Percentiles rank a stretch among this genome's conserved stretches.
These are phyloP conservation scores for Sporothrix brunneoviolacea DNA, from an alignment of 2,329 filamentous ascomycete genomes.

Conservation along the genomic window DNA sequence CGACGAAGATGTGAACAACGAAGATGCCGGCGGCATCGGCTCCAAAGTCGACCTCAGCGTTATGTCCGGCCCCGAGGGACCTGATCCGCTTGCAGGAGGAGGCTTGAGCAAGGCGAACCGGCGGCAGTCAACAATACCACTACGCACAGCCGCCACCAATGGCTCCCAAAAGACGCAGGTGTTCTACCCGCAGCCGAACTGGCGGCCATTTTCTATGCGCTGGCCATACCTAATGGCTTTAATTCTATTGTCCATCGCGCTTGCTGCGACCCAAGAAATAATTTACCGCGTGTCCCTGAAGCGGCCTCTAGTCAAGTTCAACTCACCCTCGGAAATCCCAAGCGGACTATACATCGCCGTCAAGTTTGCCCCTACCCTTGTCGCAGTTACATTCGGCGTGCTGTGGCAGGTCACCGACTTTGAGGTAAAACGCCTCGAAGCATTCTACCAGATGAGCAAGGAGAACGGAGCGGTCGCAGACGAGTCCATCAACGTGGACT, in stretches of 20 bases:
- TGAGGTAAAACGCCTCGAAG: slow-evolving; percentile 59
- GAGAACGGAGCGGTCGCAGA: slow-evolving; percentile 53
- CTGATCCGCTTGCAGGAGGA: slow-evolving; percentile 10
- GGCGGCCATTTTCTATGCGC: slow-evolving; percentile 60
- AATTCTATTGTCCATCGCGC: slow-evolving; percentile 44
- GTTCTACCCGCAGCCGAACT: slow-evolving; percentile 58
- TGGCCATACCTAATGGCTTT: slow-evolving; percentile 52
- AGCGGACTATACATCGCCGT: slow-evolving; percentile 51
- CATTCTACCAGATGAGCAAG: slow-evolving; percentile 59
- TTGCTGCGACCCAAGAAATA: slow-evolving; percentile 48
- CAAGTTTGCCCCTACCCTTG: slow-evolving; percentile 57
- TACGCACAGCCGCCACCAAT: slow-evolving; percentile 22
- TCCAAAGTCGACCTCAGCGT: slow-evolving; percentile 45
- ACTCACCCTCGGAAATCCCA: slow-evolving; percentile 42
- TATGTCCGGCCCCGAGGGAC: slow-evolving; percentile 37
- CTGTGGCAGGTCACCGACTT: slow-evolving; percentile 61
- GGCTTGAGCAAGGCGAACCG: slow-evolving; percentile 20
- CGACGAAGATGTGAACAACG: neutral
- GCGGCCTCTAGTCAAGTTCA: slow-evolving; percentile 44
- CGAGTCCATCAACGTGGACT: slow-evolving; percentile 67
- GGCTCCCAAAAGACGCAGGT: slow-evolving; percentile 35
- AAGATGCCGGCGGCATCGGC: slow-evolving; percentile 1
- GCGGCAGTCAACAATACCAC: slow-evolving; percentile 31
- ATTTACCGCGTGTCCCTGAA: slow-evolving; percentile 44
- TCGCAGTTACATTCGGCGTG: slow-evolving; percentile 56